These are phyloP conservation scores for Nicotiana knightiana DNA, from an alignment of 257 asterid genomes.

Conservation along the genomic window DNA sequence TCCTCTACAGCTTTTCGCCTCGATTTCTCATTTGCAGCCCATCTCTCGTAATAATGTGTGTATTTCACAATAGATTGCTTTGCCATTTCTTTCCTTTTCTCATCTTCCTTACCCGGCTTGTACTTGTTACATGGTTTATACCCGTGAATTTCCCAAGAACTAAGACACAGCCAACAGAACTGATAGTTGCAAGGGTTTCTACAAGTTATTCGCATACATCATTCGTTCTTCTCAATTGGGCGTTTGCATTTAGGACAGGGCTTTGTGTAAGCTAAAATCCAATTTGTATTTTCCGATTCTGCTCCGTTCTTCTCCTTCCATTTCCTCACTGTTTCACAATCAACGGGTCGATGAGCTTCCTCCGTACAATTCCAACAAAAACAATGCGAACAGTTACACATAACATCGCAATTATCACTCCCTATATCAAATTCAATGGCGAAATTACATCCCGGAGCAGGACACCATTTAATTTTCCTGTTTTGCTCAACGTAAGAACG, in stretches of 20 bases:
- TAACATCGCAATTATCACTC: constrained; percentile 12
- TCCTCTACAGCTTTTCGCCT: constrained; percentile 5
- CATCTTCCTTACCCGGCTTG: constrained; percentile 6
- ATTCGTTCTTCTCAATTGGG: constrained; percentile 13
- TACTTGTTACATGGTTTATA: constrained; percentile 12
- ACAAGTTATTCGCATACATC: constrained; percentile 14
- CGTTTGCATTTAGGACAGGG: constrained; percentile 13
- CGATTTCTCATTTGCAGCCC: constrained; percentile 15
- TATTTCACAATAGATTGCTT: constrained; percentile 12
- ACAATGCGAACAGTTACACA: constrained; percentile 5
- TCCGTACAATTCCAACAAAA: constrained; percentile 23
- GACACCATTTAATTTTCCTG: constrained; percentile 21
- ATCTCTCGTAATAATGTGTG: constrained; percentile 16
- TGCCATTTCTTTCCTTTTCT: constrained; percentile 10
- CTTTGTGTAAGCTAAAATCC: constrained; percentile 17
- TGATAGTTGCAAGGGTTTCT: constrained; percentile 7
- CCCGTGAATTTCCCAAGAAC: constrained; percentile 10
- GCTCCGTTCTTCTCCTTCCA: constrained; percentile 26
- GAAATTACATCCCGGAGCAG: constrained; percentile 17
- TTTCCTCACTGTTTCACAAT: constrained; percentile 25
- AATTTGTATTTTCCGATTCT: constrained; percentile 21
- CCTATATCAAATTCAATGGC: constrained; percentile 13
- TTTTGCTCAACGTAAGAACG: constrained; percentile 15
- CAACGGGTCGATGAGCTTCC: constrained; percentile 33
- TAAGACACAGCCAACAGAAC: constrained; percentile 12